These are phyloP conservation scores for Leptodontidium sp. DNA, from an alignment of 2,329 filamentous ascomycete species.

Conservation along the genomic window DNA sequence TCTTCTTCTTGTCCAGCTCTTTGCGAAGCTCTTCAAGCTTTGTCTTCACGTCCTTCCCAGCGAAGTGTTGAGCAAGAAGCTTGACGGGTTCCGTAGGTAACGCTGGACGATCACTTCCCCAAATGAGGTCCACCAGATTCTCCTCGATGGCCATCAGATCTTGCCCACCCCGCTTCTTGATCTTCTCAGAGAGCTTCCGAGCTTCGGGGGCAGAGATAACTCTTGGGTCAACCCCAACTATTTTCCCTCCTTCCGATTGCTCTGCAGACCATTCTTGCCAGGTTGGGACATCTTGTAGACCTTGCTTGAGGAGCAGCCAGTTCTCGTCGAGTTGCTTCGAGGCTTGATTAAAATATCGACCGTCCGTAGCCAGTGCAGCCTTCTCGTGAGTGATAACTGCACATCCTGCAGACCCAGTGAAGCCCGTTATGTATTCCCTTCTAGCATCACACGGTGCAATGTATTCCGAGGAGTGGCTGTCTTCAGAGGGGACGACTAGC, in stretches of 20 bases:
- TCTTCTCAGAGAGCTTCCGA: slow-evolving; percentile 81
- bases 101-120: slow-evolving; percentile 76
- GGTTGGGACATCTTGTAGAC: slow-evolving; percentile 90
- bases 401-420: slow-evolving; percentile 93
- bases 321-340: slow-evolving; percentile 88
- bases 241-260: slow-evolving; percentile 85
- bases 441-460: slow-evolving; percentile 95
- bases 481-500: slow-evolving; percentile 92
- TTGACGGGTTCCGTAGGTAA: slow-evolving; percentile 80
- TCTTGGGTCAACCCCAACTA: slow-evolving; percentile 89
- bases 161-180: slow-evolving; percentile 84
- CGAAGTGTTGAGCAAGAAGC: slow-evolving; percentile 74
- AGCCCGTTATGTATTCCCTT: slow-evolving; percentile 90
- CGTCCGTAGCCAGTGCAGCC: slow-evolving; percentile 91
- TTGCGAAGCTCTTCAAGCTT: slow-evolving; percentile 91
- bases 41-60: slow-evolving; percentile 81
- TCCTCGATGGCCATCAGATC: slow-evolving; percentile 77
- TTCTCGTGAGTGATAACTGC: slow-evolving; percentile 87
- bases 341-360: slow-evolving; percentile 98
- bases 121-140: slow-evolving; percentile 92
- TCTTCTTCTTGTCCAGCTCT: slow-evolving; percentile 90
- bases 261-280: slow-evolving; percentile 97
- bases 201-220: slow-evolving; percentile 79
- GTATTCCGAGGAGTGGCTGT: slow-evolving; percentile 97
- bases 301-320: slow-evolving; percentile 92